Evolutionary conservation across 1,284 basidiomycete genomes (phyloP), one percentile per base, ranked within the genome.

Genomic region (Anthracocystis walkeri): DNA sequence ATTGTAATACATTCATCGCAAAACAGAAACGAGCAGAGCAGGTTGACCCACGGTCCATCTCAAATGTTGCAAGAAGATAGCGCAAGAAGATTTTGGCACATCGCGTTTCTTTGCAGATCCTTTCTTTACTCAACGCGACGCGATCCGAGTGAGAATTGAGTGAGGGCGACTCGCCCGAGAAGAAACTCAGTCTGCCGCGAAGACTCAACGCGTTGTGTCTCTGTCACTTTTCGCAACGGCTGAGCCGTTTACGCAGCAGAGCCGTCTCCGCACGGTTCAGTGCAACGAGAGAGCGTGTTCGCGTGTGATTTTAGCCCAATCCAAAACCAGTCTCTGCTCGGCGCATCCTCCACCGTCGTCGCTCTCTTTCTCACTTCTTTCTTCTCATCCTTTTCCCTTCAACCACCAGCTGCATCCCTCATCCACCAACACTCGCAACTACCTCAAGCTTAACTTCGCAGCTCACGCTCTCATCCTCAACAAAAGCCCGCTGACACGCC

Each of bases 41-140:
- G 35, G 35, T 38, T 38, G 35, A 14, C 10, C 35, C 35, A 38
- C 35, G 14, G 11, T 11, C 7, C 31, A 33, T 38, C 35, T 38
- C 12, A 38, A 12, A 16, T 38, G 35, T 12, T 16, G 3, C 8
- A 14, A 38, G 35, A 14, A 38, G 14, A 38, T 16, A 12, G 35
- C 35, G 35, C 35, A 38, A 16, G 35, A 38, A 38, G 11, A 38
- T 38, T 38, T 38, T 38, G 12, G 35, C 33, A 10, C 33, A 33
- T 33, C 33, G 33, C 33, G 11, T 38, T 38, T 16, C 14, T 6
- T 12, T 27, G 20, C 33, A 41, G 20, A 38, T 38, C 35, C 14
- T 20, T n/a, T 3, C 35, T 16, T 16, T 38, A 54, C 51, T 55
- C 52, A 55, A 62, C 60, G 60, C 60, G 60, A 62, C 60, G 60